phyloP scores from a whole-genome alignment of 495 filamentous ascomycete species.

The Gamarada debralockiae region DNA sequence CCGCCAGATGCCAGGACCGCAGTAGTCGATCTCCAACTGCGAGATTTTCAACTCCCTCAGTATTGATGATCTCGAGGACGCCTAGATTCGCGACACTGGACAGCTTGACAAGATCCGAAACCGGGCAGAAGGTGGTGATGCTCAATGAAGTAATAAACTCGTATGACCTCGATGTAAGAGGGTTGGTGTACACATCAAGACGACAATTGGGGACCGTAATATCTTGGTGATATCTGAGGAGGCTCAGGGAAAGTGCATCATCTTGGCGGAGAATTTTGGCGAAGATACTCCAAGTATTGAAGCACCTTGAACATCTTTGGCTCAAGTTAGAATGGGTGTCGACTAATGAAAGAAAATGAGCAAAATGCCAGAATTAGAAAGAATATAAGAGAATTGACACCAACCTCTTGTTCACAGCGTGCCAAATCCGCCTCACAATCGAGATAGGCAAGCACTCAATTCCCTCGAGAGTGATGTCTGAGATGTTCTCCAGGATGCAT shows the following conservation, averaged over 20 bases:
- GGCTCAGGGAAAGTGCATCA: not conserved
- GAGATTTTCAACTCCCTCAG: not conserved
- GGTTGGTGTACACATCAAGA: constrained; percentile 16
- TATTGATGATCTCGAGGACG: constrained; percentile 18
- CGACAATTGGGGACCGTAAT: constrained; percentile 8
- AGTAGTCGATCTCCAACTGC: constrained; percentile 19
- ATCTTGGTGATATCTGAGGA: constrained; percentile 11
- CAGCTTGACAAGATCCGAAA: constrained; percentile 21
- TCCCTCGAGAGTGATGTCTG: constrained; percentile 2
- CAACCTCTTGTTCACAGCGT: constrained; percentile 10
- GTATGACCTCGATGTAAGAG: constrained; percentile 18
- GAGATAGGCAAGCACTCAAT: constrained; percentile 8
- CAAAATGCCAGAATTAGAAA: not conserved
- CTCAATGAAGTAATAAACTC: constrained; percentile 22
- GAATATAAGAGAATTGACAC: not conserved
- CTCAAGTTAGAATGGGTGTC: not conserved
- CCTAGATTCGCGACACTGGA: constrained; percentile 20
- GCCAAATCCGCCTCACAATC: constrained; percentile 11
- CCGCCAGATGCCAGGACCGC: constrained; percentile 20
- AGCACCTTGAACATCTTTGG: constrained; percentile 12
- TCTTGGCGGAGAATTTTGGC: constrained; percentile 9
- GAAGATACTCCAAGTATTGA: constrained; percentile 21
- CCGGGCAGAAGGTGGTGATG: constrained; percentile 14
- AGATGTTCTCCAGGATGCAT: constrained; percentile 9
- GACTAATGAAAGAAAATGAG: not conserved